phyloP scores from a whole-genome alignment of 768 basidiomycete genomes.

The Boletus tylopilopsis region DNA sequence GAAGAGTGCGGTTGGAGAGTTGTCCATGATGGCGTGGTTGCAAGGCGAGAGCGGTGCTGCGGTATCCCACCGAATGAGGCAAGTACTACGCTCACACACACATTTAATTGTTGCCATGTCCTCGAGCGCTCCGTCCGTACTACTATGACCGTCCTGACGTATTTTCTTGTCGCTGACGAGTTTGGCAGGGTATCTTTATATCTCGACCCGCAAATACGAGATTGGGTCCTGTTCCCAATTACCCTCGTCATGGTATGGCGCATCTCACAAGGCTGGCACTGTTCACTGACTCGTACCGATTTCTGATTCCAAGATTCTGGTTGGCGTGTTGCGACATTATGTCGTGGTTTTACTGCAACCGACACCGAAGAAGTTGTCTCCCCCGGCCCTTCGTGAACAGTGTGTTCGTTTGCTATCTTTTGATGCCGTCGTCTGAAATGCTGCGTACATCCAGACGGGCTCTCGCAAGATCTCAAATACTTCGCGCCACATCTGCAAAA shows the following conservation, averaged over 20 bases:
- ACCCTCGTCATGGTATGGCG: slow-evolving; percentile 91
- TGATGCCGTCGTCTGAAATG: neutral
- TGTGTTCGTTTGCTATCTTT: slow-evolving; percentile 39
- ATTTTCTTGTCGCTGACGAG: slow-evolving; percentile 8
- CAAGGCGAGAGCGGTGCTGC: slow-evolving; percentile 12
- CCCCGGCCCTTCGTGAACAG: slow-evolving; percentile 89
- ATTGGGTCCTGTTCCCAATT: slow-evolving; percentile 93
- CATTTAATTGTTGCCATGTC: slow-evolving; percentile 37
- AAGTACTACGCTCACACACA: slow-evolving; percentile 3
- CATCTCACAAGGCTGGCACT: neutral
- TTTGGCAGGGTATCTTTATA: slow-evolving; percentile 49
- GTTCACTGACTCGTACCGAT: slow-evolving; percentile 4
- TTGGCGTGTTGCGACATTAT: slow-evolving; percentile 91
- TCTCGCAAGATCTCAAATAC: slow-evolving; percentile 76
- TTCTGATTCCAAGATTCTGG: slow-evolving; percentile 62
- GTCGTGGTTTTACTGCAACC: slow-evolving; percentile 83
- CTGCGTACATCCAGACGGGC: slow-evolving; percentile 51
- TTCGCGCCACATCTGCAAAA: slow-evolving; percentile 73
- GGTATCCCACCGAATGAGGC: slow-evolving; percentile 24
- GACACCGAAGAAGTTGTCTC: slow-evolving; percentile 73
- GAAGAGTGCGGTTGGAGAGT: slow-evolving; percentile 80
- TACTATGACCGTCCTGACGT: slow-evolving; percentile 1
- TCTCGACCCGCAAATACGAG: slow-evolving; percentile 94
- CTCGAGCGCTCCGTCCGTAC: slow-evolving; percentile 24
- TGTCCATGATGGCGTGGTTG: slow-evolving; percentile 55